Conservation (phyloP, 305 asterid species). For the Solanum hybrid region DNA sequence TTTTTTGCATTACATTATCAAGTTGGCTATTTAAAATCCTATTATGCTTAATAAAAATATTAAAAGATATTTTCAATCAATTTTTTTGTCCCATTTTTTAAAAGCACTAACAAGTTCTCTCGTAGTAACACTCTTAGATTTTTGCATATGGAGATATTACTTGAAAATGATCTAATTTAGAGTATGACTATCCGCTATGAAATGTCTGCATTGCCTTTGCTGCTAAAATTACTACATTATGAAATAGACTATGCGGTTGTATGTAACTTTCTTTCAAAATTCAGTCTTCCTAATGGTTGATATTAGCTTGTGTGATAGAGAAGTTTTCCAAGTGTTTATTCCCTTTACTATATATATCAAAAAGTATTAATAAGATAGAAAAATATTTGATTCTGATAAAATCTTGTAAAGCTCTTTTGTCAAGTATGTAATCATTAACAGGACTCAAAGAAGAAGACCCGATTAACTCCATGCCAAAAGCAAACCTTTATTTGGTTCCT, state of each 20-base stretch:
- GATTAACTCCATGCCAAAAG: not conserved
- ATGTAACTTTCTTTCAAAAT: not conserved
- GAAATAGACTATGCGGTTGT: not conserved
- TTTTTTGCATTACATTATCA: too few species aligned
- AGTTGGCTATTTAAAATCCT: not conserved
- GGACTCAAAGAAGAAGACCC: not conserved
- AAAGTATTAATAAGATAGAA: not conserved
- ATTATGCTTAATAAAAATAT: not conserved
- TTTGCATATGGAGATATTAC: not conserved
- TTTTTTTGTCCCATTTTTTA: not conserved
- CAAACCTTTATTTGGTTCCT: not conserved
- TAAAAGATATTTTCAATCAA: not conserved
- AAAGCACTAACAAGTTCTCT: not conserved
- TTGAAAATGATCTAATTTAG: not conserved
- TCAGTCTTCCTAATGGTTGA: not conserved
- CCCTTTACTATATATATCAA: not conserved
- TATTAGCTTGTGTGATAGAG: not conserved
- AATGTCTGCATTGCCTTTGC: not conserved
- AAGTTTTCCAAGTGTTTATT: not conserved
- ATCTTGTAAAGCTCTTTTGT: not conserved
- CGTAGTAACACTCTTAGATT: not conserved
- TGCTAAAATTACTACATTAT: not conserved
- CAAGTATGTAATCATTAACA: not conserved
- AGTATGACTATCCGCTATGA: not conserved
- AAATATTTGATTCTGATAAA: not conserved